These are phyloP conservation scores for Trifolium repens DNA, from an alignment of 306 rosid species.

Conservation along the genomic window DNA sequence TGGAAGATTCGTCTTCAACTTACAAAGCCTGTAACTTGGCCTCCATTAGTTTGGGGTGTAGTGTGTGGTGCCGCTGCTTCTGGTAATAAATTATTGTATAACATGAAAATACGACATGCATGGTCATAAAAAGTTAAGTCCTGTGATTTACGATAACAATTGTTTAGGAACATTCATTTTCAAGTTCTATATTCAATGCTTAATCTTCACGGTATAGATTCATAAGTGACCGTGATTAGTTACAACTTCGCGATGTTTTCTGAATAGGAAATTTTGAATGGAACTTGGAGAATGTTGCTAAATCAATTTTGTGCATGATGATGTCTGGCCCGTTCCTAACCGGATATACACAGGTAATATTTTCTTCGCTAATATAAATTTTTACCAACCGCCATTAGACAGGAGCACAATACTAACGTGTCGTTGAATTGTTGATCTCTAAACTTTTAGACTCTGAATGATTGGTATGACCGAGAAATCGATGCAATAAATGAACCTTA, in stretches of 20 bases:
- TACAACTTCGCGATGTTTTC: conserved; percentile 27
- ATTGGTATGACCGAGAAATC: conserved; percentile 97
- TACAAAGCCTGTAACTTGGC: conserved; percentile 99
- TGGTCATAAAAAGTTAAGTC: conserved; percentile 13
- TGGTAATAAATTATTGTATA: conserved; percentile 53
- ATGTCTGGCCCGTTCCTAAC: conserved; percentile 97
- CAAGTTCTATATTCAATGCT: conserved; percentile 34
- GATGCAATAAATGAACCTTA: conserved; percentile 99
- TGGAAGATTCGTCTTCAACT: conserved; percentile 99
- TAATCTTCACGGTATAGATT: conserved; percentile 26
- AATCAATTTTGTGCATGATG: conserved; percentile 86
- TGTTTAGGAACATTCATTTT: conserved; percentile 15
- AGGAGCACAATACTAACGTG: conserved; percentile 32
- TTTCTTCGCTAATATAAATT: not conserved
- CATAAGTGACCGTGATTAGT: conserved; percentile 26
- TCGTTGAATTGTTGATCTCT: conserved; percentile 22
- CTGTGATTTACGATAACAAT: not conserved
- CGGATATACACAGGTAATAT: conserved; percentile 87
- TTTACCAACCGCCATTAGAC: conserved; percentile 10
- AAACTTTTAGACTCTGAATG: conserved; percentile 76
- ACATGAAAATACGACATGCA: conserved; percentile 17
- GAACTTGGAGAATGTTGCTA: conserved; percentile 84
- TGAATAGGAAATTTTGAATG: conserved; percentile 90
- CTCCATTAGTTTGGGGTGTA: conserved; percentile 98
- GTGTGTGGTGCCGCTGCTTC: conserved; percentile 99